phyloP scores from a whole-genome alignment of 371 early-diverging fungal species.

The Lichtheimia corymbifera region DNA sequence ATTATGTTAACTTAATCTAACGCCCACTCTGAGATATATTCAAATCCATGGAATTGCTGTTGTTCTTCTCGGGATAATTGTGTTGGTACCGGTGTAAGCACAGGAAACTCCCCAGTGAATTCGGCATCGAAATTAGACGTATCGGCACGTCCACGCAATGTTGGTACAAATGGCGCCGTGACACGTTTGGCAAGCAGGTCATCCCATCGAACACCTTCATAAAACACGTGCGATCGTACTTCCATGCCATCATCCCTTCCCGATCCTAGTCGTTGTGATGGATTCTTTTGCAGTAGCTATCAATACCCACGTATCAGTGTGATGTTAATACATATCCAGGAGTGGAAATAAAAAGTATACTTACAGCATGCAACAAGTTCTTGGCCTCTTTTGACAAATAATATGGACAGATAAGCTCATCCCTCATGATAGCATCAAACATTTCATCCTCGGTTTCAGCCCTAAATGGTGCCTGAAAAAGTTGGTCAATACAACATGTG shows the following conservation, averaged over 20 bases:
- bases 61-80: constrained; percentile 79
- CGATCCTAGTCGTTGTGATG: constrained; percentile 83
- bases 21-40: constrained; percentile 91
- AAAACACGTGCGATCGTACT: constrained; percentile 94
- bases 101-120: constrained; percentile 90
- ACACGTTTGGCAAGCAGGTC: constrained; percentile 82
- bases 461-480: constrained; percentile 79
- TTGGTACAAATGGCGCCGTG: constrained; percentile 89
- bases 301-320: background rate
- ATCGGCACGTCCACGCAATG: constrained; percentile 77
- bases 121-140: constrained; percentile 96
- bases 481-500: too few relatives aligned
- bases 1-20: background rate
- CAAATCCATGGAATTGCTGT: constrained; percentile 89
- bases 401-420: constrained; percentile 89
- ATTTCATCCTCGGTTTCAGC: constrained; percentile 96
- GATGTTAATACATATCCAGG: background rate
- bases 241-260: constrained; percentile 86
- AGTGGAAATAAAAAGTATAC: background rate
- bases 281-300: constrained; percentile 87
- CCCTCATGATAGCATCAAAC: constrained; percentile 93
- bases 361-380: constrained; percentile 81
- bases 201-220: constrained; percentile 92
- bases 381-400: constrained; percentile 93
- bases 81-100: constrained; percentile 87